Conservation (phyloP, 148 eudicot species). For the Rhododendron molle region DNA sequence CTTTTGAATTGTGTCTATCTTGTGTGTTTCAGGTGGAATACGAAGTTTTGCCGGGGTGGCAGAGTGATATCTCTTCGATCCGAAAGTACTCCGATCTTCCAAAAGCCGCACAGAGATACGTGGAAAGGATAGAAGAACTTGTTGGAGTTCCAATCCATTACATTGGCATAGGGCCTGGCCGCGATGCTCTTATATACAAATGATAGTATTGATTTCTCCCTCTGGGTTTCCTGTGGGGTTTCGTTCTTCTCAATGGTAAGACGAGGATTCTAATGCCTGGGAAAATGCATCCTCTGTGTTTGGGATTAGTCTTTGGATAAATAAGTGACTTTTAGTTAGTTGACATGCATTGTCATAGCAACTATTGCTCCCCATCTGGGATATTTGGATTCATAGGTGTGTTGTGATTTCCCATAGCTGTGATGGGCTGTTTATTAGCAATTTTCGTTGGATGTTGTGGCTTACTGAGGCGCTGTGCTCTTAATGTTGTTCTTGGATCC, state of each 20-base stretch:
- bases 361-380: background rate
- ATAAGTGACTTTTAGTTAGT: background rate
- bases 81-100: conserved; percentile 77
- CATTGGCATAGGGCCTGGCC: conserved; percentile 84
- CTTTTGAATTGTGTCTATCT: conserved; percentile 8
- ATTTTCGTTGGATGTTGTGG: background rate
- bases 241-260: background rate
- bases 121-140: conserved; percentile 79
- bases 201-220: background rate
- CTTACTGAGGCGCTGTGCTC: background rate
- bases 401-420: background rate
- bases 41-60: conserved; percentile 88
- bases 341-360: conserved; percentile 4
- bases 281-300: background rate
- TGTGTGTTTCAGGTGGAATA: conserved; percentile 61
- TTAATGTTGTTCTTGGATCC: background rate
- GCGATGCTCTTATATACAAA: conserved; percentile 92
- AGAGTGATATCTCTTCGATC: conserved; percentile 67
- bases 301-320: conserved; percentile 6
- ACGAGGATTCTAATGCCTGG: background rate
- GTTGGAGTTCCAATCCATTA: conserved; percentile 82
- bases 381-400: background rate
- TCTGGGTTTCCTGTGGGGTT: background rate
- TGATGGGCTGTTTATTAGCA: background rate
- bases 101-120: conserved; percentile 57